Percentiles rank a stretch among this genome's conserved stretches.
Conservation (phyloP, 2,329 filamentous ascomycete genomes). For the Coniosporium tulheliwenetii region DNA sequence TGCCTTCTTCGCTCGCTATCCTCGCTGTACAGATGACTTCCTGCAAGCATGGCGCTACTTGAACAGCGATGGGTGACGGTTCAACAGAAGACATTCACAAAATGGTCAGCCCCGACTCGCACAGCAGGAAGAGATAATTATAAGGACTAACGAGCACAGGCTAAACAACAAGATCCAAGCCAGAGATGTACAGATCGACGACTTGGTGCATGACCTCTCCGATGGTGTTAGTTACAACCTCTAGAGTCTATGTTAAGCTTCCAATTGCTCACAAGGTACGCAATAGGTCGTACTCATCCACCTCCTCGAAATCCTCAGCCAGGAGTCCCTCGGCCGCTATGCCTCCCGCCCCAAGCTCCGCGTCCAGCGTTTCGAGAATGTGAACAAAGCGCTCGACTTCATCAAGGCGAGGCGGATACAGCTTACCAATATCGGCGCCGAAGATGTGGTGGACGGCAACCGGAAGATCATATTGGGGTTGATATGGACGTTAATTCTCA, state of each 20-base stretch:
- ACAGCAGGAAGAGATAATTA: neutral
- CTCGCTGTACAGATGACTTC: too few species aligned
- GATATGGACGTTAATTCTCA: slow-evolving; percentile 95
- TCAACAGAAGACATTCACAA: slow-evolving; percentile 98
- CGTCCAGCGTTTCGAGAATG: slow-evolving; percentile 95
- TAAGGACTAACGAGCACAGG: slow-evolving; percentile 33
- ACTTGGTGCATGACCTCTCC: slow-evolving; percentile 77
- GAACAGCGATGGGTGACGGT: slow-evolving; percentile 57
- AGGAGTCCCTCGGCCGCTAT: slow-evolving; percentile 90
- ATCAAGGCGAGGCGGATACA: slow-evolving; percentile 84
- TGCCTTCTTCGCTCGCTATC: too few species aligned
- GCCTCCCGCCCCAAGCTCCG: slow-evolving; percentile 90
- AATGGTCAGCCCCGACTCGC: slow-evolving; percentile 49
- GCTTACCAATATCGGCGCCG: slow-evolving; percentile 95
- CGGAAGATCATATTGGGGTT: slow-evolving; percentile 92
- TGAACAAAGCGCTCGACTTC: slow-evolving; percentile 87
- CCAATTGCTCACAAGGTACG: neutral
- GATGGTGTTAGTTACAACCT: slow-evolving; percentile 83
- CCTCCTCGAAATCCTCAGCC: slow-evolving; percentile 87
- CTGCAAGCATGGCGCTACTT: slow-evolving; percentile 24
- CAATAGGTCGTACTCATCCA: slow-evolving; percentile 80
- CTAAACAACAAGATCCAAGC: slow-evolving; percentile 86
- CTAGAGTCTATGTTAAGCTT: neutral
- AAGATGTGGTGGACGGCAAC: slow-evolving; percentile 96
- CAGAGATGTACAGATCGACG: slow-evolving; percentile 64